Base-by-base conservation (phyloP, 495 filamentous ascomycete species). In the Penicillium salamii region DNA sequence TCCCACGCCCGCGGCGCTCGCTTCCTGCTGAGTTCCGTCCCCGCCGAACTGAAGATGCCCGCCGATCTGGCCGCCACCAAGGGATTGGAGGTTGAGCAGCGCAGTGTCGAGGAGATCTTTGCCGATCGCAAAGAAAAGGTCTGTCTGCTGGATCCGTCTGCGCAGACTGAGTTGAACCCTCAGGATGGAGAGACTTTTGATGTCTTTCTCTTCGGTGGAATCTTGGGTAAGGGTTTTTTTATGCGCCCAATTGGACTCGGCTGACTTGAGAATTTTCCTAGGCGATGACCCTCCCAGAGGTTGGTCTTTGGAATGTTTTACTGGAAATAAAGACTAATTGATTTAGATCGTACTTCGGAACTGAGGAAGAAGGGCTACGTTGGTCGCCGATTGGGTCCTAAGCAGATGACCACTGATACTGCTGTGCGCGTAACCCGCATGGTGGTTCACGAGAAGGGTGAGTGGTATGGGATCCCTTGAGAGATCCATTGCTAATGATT, bases 331-430 rank as follows among this genome's bases (percentile, higher is more conserved):
- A 38, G 34, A 41, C 29, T 26, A 15, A 7, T 18, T 33, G 28
- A 20, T 14, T 14, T 51, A 96, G 95, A 98, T 70, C 84, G 93
- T 33, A 98, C 93, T 1, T 89, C 88, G 9, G 93, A 98, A 62
- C 74, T 98, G 40, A 83, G 93, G 19, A 89, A 88, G 63, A 95
- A 96, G 66, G 95, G 95, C 19, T 98, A 91, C 60, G 75, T 83
- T 53, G 91, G 92, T 36, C 85, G 93, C 46, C 80, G 91, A 51
- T 76, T 98, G 36, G 95, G 95, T 0, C 90, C 91, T 13, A 82
- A 91, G 57, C 93, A 98, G 69, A 97, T 98, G 93, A 97, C 93
- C 7, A 98, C 93, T 0, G 93, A 98, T 68, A 98, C 93, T 14
- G 93, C 93, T 1, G 93, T 96, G 28, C 78, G 93, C 50, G 93